Evolutionary conservation across 805 yeast species (phyloP).

Genomic region (Schizosaccharomyces cryophilus): DNA sequence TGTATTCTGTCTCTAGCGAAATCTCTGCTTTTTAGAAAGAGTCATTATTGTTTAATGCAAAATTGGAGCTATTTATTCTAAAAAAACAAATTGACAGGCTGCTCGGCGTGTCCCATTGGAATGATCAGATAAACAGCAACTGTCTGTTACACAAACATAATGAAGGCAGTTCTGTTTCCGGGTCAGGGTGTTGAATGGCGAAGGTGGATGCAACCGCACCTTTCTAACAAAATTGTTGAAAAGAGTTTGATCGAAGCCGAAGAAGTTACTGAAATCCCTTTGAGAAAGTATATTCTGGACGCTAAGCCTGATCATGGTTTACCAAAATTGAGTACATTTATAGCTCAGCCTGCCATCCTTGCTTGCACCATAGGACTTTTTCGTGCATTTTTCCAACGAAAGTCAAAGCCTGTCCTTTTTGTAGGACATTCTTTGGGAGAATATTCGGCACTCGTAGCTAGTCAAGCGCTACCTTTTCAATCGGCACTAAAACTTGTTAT

Average conservation of each 20-base stretch:
- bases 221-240: background rate
- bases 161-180: background rate
- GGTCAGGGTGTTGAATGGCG: background rate
- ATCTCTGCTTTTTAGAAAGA: no score
- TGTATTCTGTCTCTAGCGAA: no score
- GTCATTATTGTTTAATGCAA: no score
- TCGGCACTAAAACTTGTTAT: background rate
- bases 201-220: background rate
- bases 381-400: background rate
- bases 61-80: no score
- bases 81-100: no score
- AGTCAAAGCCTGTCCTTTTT: constrained; percentile 18
- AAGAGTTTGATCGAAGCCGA: background rate
- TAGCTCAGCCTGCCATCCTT: background rate
- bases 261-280: background rate
- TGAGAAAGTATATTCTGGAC: background rate
- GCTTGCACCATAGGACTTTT: background rate
- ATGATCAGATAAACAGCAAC: no score
- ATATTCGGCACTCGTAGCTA: constrained; percentile 87
- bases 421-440: constrained; percentile 99
- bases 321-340: background rate
- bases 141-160: background rate
- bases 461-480: background rate
- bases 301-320: no score
- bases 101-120: no score